Evolutionary conservation across 129 eudicot genomes (phyloP), one percentile per base, ranked within the genome.

Genomic region (Chrysanthemum lavandulifolium): DNA sequence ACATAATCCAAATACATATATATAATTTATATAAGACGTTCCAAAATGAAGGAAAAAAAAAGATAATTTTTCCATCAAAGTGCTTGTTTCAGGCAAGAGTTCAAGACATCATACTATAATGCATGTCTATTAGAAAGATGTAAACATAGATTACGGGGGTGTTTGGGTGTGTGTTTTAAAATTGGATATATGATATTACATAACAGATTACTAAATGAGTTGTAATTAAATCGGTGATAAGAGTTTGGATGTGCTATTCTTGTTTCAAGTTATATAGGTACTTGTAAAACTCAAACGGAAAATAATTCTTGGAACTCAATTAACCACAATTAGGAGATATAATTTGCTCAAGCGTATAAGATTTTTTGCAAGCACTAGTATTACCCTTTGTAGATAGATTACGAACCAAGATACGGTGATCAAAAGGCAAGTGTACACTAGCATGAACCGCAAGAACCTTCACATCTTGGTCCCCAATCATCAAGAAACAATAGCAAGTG

Each of bases 321-420:
- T 61, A 13, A 29, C 33, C 33, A 61, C 48, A 2, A 29, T 2
- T 61, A 61, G 47, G 27, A 5, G 10, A 61, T 3, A 13, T 29
- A 1, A 6, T 27, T 25, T 0, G 18, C 16, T 61, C 19, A 3
- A 10, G 12, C 23, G 13, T 36, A 54, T 36, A 51, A 6, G 6
- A 55, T 45, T 54, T 5, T 57, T 23, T 16, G 49, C 36, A 40
- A 33, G 48, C 15, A 51, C 18, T 27, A 27, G 31, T 10, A 33
- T 67, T 81, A 94, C n/a, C 99, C 97, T 77, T 87, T 74, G 91
- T 61, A 66, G 99, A 82, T 15, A 94, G 96, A 78, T 94, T 94
- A 77, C 90, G 99, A 64, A 90, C 89, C 85, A 94, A 54, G 85
- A 86, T 77, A 15, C 70, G 82, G 66, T 90, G 96, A 78, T 94